phyloP scores from a whole-genome alignment of 2,329 filamentous ascomycete species.

The Clathrospora elynae region DNA sequence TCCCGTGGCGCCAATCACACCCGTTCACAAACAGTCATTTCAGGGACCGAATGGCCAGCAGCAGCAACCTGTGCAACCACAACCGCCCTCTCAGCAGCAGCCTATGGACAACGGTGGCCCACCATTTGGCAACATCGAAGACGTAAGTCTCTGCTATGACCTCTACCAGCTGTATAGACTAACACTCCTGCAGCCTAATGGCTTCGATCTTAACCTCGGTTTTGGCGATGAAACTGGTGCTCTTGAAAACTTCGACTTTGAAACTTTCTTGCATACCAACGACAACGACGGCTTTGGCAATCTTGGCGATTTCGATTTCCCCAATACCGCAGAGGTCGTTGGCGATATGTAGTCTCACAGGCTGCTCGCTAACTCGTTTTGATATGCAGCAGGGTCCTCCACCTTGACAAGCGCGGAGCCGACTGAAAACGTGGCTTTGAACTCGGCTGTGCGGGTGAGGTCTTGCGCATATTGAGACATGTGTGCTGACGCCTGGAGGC shows the following conservation, averaged over 20 bases:
- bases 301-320: constrained; percentile 45
- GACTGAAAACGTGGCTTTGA: too few relatives aligned
- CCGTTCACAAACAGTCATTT: constrained; percentile 50
- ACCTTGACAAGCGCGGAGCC: background rate
- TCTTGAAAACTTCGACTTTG: constrained; percentile 70
- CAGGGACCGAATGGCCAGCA: constrained; percentile 43
- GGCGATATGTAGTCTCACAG: constrained; percentile 6
- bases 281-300: constrained; percentile 50
- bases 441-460: too few relatives aligned
- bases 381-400: constrained; percentile 1
- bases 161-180: constrained; percentile 27
- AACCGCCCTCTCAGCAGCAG: constrained; percentile 37
- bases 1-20: constrained; percentile 56
- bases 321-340: constrained; percentile 37
- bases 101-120: constrained; percentile 45
- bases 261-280: constrained; percentile 66
- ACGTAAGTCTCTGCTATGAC: constrained; percentile 33
- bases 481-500: too few relatives aligned
- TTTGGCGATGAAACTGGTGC: constrained; percentile 64
- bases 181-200: constrained; percentile 36
- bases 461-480: too few relatives aligned
- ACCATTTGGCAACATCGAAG: constrained; percentile 50
- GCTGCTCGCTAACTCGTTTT: constrained; percentile 1
- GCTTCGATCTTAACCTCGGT: constrained; percentile 49
- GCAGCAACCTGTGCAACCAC: constrained; percentile 39